Evolutionary conservation across 805 yeast genomes (phyloP).

Genomic region (Sugiyamaella valdiviana): DNA sequence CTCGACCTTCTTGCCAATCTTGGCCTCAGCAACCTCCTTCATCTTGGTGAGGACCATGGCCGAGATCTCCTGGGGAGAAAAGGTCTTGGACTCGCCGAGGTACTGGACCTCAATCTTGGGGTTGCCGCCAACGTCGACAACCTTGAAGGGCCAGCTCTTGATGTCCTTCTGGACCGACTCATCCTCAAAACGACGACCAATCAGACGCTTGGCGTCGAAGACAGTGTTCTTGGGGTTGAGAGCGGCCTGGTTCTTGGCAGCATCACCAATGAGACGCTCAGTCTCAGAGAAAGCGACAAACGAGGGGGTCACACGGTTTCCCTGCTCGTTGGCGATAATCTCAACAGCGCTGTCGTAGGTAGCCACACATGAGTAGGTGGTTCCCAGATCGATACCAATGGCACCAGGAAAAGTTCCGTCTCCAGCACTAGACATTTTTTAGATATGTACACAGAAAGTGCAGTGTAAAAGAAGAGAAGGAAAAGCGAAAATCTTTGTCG

Average conservation of each 20-base stretch:
- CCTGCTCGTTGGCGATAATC: conserved; percentile 96
- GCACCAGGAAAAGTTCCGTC: conserved; percentile 99
- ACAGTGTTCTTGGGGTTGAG: conserved; percentile 88
- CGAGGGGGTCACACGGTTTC: conserved; percentile 97
- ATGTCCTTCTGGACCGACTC: conserved; percentile 81
- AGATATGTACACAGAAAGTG: neutral
- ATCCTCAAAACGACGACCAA: conserved; percentile 85
- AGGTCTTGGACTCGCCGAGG: conserved; percentile 77
- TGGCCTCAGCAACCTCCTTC: conserved; percentile 82
- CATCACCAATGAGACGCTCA: conserved; percentile 92
- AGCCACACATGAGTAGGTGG: conserved; percentile 95
- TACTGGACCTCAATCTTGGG: conserved; percentile 78
- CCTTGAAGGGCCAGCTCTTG: conserved; percentile 90
- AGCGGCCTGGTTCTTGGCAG: conserved; percentile 97
- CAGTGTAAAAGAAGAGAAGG: neutral
- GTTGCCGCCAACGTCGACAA: conserved; percentile 64
- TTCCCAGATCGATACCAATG: conserved; percentile 98
- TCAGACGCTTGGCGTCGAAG: conserved; percentile 82
- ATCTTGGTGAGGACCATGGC: conserved; percentile 87
- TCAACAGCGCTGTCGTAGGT: conserved; percentile 91
- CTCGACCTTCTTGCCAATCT: conserved; percentile 69
- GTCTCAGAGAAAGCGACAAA: conserved; percentile 91
- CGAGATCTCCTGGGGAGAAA: conserved; percentile 92
- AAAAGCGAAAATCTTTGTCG: neutral
- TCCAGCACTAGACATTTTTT: conserved; percentile 33